These are phyloP conservation scores for Quercus lobata DNA, from an alignment of 331 rosid species.

Conservation along the genomic window DNA sequence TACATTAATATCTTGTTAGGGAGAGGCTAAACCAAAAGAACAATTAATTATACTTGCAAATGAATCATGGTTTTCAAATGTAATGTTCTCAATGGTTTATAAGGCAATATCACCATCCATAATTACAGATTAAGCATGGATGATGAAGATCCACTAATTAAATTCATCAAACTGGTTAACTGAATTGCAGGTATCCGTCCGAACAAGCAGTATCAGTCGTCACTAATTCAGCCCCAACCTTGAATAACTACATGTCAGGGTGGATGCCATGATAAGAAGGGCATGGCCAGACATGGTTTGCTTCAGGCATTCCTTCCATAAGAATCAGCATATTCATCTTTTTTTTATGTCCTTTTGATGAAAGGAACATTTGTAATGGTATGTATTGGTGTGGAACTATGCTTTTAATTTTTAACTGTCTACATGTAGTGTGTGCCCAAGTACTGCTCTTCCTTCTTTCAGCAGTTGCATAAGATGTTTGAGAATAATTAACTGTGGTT, in stretches of 20 bases:
- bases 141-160: not conserved
- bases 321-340: slow-evolving; percentile 22
- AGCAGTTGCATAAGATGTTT: not conserved
- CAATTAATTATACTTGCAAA: too few species aligned
- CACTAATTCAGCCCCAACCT: slow-evolving; percentile 76
- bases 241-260: slow-evolving; percentile 86
- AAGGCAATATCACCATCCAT: not conserved
- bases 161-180: not conserved
- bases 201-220: slow-evolving; percentile 77
- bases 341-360: not conserved
- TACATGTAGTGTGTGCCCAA: slow-evolving; percentile 27
- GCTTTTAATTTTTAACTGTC: slow-evolving; percentile 7
- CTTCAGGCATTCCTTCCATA: not conserved
- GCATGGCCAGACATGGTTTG: not conserved
- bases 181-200: slow-evolving; percentile 62
- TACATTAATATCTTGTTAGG: too few species aligned
- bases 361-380: slow-evolving; percentile 10
- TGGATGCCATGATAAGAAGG: slow-evolving; percentile 67
- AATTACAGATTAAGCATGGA: not conserved
- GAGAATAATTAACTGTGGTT: not conserved
- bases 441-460: slow-evolving; percentile 31
- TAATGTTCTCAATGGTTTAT: not conserved
- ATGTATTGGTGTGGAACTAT: not conserved
- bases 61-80: too few species aligned
- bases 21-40: too few species aligned